A percentile compares a stretch with the other conserved stretches of the same genome.
Conservation (phyloP, 2,329 filamentous ascomycete genomes). For the Sporothrix protearum region DNA sequence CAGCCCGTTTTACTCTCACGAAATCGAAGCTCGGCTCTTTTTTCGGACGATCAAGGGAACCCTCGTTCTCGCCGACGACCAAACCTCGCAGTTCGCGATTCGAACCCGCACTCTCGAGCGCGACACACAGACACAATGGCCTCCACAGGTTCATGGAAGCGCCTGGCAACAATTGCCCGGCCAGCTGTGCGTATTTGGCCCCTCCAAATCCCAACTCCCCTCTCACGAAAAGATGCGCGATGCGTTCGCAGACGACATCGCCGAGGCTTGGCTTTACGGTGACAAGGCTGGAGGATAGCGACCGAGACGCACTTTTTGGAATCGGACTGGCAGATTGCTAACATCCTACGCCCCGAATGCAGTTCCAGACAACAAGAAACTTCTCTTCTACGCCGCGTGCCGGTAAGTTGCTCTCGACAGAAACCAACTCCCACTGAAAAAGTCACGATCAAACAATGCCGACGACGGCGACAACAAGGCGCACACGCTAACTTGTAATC, state of each 20-base stretch:
- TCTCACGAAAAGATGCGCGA: conserved; percentile 7
- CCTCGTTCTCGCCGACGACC: conserved; percentile 13
- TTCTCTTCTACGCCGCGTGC: conserved; percentile 85
- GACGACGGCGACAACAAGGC: neutral
- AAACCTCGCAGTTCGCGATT: neutral
- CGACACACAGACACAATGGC: conserved; percentile 22
- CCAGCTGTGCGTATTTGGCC: conserved; percentile 27
- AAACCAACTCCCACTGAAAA: neutral
- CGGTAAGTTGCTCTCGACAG: conserved; percentile 49
- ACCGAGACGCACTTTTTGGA: neutral
- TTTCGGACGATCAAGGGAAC: neutral
- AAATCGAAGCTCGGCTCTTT: conserved; percentile 18
- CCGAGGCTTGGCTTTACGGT: neutral
- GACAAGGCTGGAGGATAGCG: neutral
- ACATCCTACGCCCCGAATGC: neutral
- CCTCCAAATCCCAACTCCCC: neutral
- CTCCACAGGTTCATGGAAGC: conserved; percentile 28
- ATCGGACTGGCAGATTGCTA: neutral
- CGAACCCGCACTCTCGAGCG: neutral
- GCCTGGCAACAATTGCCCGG: conserved; percentile 26
- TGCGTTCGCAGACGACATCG: neutral
- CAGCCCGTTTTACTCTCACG: neutral
- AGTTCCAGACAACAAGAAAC: conserved; percentile 48
- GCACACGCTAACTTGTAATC: neutral
- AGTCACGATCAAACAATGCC: neutral